Percentiles rank a stretch among this genome's conserved stretches.
These are phyloP conservation scores for Claviceps fusiformis DNA, from an alignment of 2,329 filamentous ascomycete genomes.

Conservation along the genomic window DNA sequence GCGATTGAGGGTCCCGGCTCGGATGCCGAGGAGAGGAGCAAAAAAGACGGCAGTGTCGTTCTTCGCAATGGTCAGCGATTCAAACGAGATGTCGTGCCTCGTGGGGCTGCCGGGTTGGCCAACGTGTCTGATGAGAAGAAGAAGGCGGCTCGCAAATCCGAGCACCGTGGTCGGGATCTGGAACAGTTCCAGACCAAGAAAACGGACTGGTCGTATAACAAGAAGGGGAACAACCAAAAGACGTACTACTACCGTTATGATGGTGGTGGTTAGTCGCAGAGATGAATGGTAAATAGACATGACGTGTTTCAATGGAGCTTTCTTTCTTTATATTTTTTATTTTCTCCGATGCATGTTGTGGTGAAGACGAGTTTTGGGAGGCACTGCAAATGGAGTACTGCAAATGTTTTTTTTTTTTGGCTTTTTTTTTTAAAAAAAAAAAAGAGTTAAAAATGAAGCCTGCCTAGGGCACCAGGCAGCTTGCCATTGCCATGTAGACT, in stretches of 20 bases:
- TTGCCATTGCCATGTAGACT: too few species aligned
- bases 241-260: conserved; percentile 40
- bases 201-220: conserved; percentile 59
- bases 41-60: conserved; percentile 12
- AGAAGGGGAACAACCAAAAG: conserved; percentile 61
- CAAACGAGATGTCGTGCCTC: conserved; percentile 45
- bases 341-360: too few species aligned
- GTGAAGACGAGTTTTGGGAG: too few species aligned
- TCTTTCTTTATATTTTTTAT: not conserved
- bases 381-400: too few species aligned
- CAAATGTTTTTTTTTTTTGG: too few species aligned
- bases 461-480: too few species aligned
- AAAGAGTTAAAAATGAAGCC: too few species aligned
- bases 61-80: conserved; percentile 16
- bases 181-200: conserved; percentile 48
- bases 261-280: conserved; percentile 25
- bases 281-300: not conserved
- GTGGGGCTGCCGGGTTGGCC: conserved; percentile 64
- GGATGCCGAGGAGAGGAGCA: conserved; percentile 22
- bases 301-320: conserved; percentile 1
- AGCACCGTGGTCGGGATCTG: conserved; percentile 55
- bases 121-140: conserved; percentile 67
- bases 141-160: conserved; percentile 48
- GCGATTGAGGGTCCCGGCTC: conserved; percentile 36
- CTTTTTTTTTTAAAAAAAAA: too few species aligned